Evolutionary conservation across 441 rosid genomes (phyloP), one percentile per base, ranked within the genome.

Genomic region (Eruca vesicaria): DNA sequence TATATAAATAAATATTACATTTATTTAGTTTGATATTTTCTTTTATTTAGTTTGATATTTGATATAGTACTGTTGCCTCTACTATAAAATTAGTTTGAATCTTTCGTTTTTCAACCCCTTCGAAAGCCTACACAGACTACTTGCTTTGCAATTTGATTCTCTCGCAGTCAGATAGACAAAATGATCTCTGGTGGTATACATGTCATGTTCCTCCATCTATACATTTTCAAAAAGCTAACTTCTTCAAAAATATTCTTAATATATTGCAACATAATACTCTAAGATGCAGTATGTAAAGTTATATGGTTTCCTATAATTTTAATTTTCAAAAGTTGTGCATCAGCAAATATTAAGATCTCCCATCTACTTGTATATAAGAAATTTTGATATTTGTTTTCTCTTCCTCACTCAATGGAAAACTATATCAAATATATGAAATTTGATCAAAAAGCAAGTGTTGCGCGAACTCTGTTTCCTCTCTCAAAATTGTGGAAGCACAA

Each of bases 81-180:
- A 59, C 23, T 73, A 65, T 41, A 43, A 38, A 55, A 57, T 58
- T 32, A 43, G 20, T 4, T 59, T 45, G 65, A 65, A 55, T 55
- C 45, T 56, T 33, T 74, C 59, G 35, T 43, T 63, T 66, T 66
- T 41, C 71, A 31, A 57, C 66, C 52, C 69, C 26, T 65, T 41
- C 48, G 12, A 41, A 11, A 65, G 23, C 33, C 9, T 64, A 56
- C 5, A 73, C 33, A 65, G 41, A n/a, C 56, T 6, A 7, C 71
- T 56, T 65, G 56, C 41, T 63, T 29, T 41, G 45, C 38, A 38
- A 65, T 41, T 56, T 73, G 77, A 64, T 73, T 55, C 70, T 38
- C 35, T 56, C 11, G 21, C 20, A 55, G 33, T 64, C 63, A 38
- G 61, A 55, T 55, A 55, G 8, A 21, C 31, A 55, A 10, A 21